Evolutionary conservation across 2,329 filamentous ascomycete species (phyloP), one percentile per base, ranked within the genome.

Genomic region (Xylaria sp.): DNA sequence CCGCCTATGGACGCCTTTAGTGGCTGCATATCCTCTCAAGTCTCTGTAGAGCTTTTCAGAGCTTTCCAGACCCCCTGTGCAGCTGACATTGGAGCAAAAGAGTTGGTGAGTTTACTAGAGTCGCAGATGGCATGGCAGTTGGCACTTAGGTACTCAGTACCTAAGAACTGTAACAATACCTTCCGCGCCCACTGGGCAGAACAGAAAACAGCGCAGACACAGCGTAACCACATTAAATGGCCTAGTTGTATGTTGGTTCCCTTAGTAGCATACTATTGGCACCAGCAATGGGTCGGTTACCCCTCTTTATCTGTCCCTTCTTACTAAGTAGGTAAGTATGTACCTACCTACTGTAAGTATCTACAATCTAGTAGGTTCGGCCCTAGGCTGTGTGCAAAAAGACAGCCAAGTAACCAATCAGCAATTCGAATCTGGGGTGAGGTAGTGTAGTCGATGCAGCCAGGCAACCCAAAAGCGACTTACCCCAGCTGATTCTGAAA

Each of bases 401-500:
- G 46, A 50, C n/a, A 50, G 7, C 31, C 17, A 17, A 23, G n/a
- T 9, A 19, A 11, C 31, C 47, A 51, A 51, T 51, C 12, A 17
- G 15, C 46, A 14, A 14, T 19, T 9, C 9, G 8, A 25, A 15
- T 23, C 3, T 2, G 25, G 31, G 25, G 25, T 17, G 5, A n/a
- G 28, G n/a, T 11, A 2, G 9, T 33, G 14, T n/a, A n/a, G n/a
- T n/a, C n/a, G n/a, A n/a, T n/a, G n/a, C n/a, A n/a, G n/a, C n/a
- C n/a, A n/a, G 15, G 46, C 8, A 37, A 14, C 28, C 46, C 15
- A 19, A 35, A 49, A 37, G 47, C 17, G 47, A 33, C n/a, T 37
- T 53, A 52, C 42, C 49, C 53, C 40, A 28, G 45, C 54, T 35
- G 31, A 57, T 46, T 42, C 21, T 66, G 61, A 68, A 68, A 68